Conservation (phyloP, 176 grass and related monocot species). For the Carex pumila region DNA sequence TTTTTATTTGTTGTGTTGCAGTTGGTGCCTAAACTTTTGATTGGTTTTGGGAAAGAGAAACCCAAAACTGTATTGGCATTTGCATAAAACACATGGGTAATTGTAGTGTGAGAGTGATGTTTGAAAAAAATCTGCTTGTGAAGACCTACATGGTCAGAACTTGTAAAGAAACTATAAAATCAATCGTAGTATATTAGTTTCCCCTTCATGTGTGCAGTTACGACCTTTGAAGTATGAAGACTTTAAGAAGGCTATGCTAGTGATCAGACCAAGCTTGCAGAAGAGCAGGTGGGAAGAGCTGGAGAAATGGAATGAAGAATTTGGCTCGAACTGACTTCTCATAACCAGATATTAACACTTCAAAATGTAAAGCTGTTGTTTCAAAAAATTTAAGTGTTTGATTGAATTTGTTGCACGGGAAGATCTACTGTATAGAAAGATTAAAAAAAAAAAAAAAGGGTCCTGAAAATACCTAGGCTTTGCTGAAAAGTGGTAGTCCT, state of each 20-base stretch:
- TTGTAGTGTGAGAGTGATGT: not conserved
- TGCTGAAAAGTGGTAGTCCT: not conserved
- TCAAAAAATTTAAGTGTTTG: not conserved
- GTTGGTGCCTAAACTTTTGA: not conserved
- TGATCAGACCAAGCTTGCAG: slow-evolving; percentile 81
- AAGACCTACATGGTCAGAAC: not conserved
- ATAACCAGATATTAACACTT: not conserved
- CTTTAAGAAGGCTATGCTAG: slow-evolving; percentile 62
- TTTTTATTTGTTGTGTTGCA: not conserved
- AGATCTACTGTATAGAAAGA: not conserved
- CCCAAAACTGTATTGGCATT: not conserved
- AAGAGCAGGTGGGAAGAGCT: slow-evolving; percentile 91
- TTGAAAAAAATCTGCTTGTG: not conserved
- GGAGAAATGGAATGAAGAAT: slow-evolving; percentile 81
- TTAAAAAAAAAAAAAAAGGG: not conserved
- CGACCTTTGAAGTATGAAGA: slow-evolving; percentile 60
- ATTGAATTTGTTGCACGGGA: slow-evolving; percentile 4
- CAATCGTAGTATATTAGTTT: slow-evolving; percentile 3
- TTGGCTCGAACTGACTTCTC: slow-evolving; percentile 54
- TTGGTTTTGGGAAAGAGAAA: too few species aligned
- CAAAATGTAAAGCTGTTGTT: slow-evolving; percentile 5
- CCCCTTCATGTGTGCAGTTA: slow-evolving; percentile 30
- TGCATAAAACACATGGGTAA: not conserved
- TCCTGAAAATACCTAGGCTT: not conserved
- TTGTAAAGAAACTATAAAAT: not conserved